Base-by-base conservation (phyloP, 768 basidiomycete genomes). In the Mrakia gelida region DNA sequence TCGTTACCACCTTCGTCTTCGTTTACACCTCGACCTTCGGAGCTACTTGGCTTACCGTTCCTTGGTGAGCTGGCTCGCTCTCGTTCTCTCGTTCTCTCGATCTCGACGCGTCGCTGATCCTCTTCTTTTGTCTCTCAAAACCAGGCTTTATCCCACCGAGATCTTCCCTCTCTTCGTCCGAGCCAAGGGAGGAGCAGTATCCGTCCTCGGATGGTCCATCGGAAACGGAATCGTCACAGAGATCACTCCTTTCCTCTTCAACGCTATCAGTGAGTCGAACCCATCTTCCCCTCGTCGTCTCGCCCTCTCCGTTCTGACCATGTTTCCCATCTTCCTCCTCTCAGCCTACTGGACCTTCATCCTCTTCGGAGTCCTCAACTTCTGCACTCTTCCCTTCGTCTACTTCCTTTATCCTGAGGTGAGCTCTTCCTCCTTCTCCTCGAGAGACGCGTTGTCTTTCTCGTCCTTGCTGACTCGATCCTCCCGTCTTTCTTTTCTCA, bases 21-120 rank as follows among this genome's bases (percentile, higher is more conserved):
- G 15, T 81, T 8, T 81, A 80, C 76, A 81, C 81, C 0, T 71
- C 78, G 0, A 79, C 77, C 11, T 81, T 81, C 54, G 81, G 81
- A 18, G 79, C 80, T 26, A 79, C 80, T 1, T 81, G 81, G 81
- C 43, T 81, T 5, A 81, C 81, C 10, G 81, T 80, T 10, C 81
- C 80, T 13, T 81, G 79, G 72, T 52, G 49, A 52, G 49, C 7
- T 7, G 3, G 15, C 49, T 3, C 15, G 7, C 18, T 18, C 18
- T 21, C 49, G 3, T 52, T 13, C 49, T 21, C 49, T 21, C 49
- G 0, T 21, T 45, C 45, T 1, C 45, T 45, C 45, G 45, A 15
- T 10, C 11, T 52, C 18, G 49, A 21, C 49, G 49, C 49, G 49
- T 52, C 49, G 49, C 49, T 52, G 49, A 52, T 21, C 16, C 18